Evolutionary conservation across 768 basidiomycete species (phyloP).

Genomic region (Nevesoporus exiguus): DNA sequence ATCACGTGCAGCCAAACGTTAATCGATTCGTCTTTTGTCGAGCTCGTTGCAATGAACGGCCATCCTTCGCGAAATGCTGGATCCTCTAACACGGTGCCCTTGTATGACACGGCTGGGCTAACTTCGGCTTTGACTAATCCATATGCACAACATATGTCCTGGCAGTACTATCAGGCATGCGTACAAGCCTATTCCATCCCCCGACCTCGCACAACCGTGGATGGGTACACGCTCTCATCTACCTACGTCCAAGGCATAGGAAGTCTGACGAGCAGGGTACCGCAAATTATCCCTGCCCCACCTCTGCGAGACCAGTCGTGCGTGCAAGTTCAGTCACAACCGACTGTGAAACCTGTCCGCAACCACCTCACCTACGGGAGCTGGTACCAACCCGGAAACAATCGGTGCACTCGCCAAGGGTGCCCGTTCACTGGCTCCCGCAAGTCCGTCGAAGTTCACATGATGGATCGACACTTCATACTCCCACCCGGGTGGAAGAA

Average conservation of each 20-base stretch:
- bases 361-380: conserved; percentile 24
- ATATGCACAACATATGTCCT: conserved; percentile 32
- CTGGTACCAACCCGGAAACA: conserved; percentile 66
- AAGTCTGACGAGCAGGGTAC: neutral
- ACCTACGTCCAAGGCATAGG: conserved; percentile 30
- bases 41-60: conserved; percentile 7
- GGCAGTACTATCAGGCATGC: conserved; percentile 58
- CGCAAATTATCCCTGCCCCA: neutral
- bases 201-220: conserved; percentile 24
- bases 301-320: conserved; percentile 2
- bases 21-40: neutral
- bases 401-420: conserved; percentile 56
- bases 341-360: conserved; percentile 10
- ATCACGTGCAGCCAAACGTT: conserved; percentile 19
- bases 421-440: conserved; percentile 68
- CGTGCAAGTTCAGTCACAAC: neutral
- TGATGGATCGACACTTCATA: conserved; percentile 89
- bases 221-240: conserved; percentile 40
- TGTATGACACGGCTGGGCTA: conserved; percentile 24
- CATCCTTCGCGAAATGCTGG: conserved; percentile 7
- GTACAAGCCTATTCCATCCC: conserved; percentile 30
- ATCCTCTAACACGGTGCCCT: conserved; percentile 13
- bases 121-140: conserved; percentile 29
- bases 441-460: conserved; percentile 72
- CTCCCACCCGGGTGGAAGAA: conserved; percentile 73